These are phyloP conservation scores for Nakazawaea holstii DNA, from an alignment of 805 yeast genomes.

Conservation along the genomic window DNA sequence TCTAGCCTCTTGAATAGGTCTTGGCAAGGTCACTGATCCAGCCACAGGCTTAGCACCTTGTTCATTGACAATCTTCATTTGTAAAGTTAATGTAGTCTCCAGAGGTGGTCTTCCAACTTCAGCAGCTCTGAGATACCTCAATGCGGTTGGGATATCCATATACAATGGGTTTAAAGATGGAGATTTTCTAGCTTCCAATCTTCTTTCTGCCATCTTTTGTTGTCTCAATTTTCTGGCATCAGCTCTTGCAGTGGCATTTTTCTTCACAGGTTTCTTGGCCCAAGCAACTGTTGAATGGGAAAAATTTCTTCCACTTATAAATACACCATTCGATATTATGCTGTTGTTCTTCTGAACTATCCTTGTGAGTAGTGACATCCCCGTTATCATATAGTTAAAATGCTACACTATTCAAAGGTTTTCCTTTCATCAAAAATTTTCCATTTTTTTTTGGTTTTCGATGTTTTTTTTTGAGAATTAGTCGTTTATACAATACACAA, in stretches of 20 bases:
- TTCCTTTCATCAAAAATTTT: neutral
- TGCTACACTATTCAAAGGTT: too few relatives aligned
- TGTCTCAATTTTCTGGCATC: slow-evolving; percentile 10
- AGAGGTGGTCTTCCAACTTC: slow-evolving; percentile 80
- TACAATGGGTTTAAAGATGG: slow-evolving; percentile 52
- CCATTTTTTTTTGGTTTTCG: neutral
- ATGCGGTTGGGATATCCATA: slow-evolving; percentile 67
- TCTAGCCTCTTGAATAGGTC: slow-evolving; percentile 59
- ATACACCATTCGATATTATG: neutral
- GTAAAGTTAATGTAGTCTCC: slow-evolving; percentile 66
- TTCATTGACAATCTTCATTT: slow-evolving; percentile 61
- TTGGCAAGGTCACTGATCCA: slow-evolving; percentile 71
- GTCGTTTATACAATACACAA: neutral
- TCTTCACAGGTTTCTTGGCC: slow-evolving; percentile 8
- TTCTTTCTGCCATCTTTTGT: slow-evolving; percentile 15
- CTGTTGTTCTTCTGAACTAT: neutral
- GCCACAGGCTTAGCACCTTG: slow-evolving; percentile 71
- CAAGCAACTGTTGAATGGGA: neutral
- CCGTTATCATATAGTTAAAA: neutral
- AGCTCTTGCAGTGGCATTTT: slow-evolving; percentile 10
- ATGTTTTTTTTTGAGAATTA: neutral
- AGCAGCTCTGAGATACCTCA: slow-evolving; percentile 77
- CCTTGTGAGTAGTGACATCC: neutral
- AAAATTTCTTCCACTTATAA: neutral
- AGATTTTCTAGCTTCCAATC: slow-evolving; percentile 33